Conservation (phyloP, 2,329 filamentous ascomycete genomes). For the Ceratocystis variospora region DNA sequence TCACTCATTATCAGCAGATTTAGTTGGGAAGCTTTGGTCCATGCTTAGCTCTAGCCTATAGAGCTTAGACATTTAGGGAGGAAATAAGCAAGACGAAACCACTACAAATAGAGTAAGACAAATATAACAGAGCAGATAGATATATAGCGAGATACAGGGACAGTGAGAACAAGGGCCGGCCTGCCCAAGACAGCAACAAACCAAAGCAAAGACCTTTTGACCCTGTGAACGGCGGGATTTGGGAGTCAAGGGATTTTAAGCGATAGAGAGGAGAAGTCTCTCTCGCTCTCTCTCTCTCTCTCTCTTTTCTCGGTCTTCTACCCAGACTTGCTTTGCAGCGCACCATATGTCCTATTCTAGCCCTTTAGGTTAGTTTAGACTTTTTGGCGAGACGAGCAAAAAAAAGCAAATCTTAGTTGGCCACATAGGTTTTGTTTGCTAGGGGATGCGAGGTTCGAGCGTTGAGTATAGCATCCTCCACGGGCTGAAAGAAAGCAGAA, state of each 20-base stretch:
- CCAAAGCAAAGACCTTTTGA: constrained; percentile 7
- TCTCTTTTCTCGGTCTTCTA: background rate
- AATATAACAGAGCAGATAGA: background rate
- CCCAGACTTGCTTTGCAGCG: background rate
- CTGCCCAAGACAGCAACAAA: background rate
- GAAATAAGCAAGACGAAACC: too few relatives aligned
- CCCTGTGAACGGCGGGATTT: background rate
- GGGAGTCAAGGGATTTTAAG: constrained; percentile 2
- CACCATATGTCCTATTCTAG: constrained; percentile 6
- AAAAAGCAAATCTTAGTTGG: background rate
- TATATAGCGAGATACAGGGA: background rate
- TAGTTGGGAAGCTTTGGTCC: too few relatives aligned
- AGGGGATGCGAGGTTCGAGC: background rate
- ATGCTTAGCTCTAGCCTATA: too few relatives aligned
- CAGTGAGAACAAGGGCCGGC: background rate
- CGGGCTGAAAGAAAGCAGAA: background rate
- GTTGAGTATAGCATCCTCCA: background rate
- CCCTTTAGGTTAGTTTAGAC: constrained; percentile 8
- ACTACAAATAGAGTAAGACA: background rate
- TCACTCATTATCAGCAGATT: too few relatives aligned
- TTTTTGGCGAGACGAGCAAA: background rate
- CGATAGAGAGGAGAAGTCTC: background rate
- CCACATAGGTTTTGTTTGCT: too few relatives aligned
- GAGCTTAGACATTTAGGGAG: too few relatives aligned
- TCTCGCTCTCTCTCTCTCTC: background rate